phyloP scores from a whole-genome alignment of 352 stramenopile genomes.

The Thalassiosira livingstoniorum region DNA sequence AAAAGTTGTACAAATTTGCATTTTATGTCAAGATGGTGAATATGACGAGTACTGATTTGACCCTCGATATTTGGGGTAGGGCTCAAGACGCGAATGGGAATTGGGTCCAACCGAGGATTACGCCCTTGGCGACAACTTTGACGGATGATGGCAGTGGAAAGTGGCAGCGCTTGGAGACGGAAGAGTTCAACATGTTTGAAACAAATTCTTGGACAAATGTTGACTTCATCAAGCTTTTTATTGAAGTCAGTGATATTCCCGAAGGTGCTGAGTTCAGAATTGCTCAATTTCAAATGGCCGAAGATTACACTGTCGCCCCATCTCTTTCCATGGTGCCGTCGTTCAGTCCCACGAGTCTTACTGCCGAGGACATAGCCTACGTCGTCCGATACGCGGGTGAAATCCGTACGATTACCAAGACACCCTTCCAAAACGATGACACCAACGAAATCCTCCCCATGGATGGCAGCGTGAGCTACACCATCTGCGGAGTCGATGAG shows the following conservation, averaged over 20 bases:
- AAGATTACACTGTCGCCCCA: slow-evolving; percentile 12
- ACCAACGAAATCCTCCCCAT: slow-evolving; percentile 57
- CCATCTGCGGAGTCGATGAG: slow-evolving; percentile 59
- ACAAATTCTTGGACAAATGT: too few relatives aligned
- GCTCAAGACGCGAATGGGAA: too few relatives aligned
- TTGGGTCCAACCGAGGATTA: too few relatives aligned
- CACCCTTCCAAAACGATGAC: slow-evolving; percentile 53
- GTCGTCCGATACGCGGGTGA: slow-evolving; percentile 55
- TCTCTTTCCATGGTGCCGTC: slow-evolving; percentile 26
- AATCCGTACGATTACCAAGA: slow-evolving; percentile 51
- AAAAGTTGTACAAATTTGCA: too few relatives aligned
- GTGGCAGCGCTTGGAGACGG: slow-evolving; percentile 50
- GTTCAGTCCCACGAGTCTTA: slow-evolving; percentile 28
- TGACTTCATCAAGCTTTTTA: too few relatives aligned
- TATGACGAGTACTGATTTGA: too few relatives aligned
- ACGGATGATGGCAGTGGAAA: neutral
- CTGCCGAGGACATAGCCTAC: slow-evolving; percentile 41
- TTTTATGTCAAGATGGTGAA: slow-evolving; percentile 22
- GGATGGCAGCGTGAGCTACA: slow-evolving; percentile 30
- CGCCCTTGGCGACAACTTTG: too few relatives aligned
- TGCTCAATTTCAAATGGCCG: neutral
- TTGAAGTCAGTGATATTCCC: slow-evolving; percentile 35
- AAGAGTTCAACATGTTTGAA: slow-evolving; percentile 42
- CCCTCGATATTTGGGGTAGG: too few relatives aligned
- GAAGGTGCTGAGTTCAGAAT: neutral